Conservation (phyloP, 106 monocot genomes). For the Iris macrosiphon region DNA sequence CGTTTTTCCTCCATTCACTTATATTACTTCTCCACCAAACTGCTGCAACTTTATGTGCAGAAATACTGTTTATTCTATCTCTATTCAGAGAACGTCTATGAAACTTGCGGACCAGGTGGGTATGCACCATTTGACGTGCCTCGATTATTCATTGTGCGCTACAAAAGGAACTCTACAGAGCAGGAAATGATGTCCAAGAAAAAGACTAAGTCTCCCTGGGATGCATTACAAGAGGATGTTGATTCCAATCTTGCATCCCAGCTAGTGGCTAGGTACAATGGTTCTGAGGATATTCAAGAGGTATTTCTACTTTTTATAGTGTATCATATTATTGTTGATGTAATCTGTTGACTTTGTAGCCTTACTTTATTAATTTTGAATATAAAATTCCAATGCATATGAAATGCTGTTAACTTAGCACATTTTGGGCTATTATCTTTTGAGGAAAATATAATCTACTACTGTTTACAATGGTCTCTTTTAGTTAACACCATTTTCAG, state of each 20-base stretch:
- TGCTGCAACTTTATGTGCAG: slow-evolving; percentile 60
- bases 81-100: slow-evolving; percentile 51
- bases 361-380: too few species aligned
- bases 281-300: slow-evolving; percentile 71
- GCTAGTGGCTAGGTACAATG: slow-evolving; percentile 85
- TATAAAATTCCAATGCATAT: too few species aligned
- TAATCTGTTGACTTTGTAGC: background rate
- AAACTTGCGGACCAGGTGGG: slow-evolving; percentile 79
- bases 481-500: too few species aligned
- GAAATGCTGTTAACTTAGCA: too few species aligned
- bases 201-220: slow-evolving; percentile 51
- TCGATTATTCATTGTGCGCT: slow-evolving; percentile 69
- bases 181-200: slow-evolving; percentile 26
- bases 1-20: too few species aligned
- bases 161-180: slow-evolving; percentile 56
- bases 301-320: slow-evolving; percentile 26
- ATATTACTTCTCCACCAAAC: too few species aligned
- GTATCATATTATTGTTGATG: background rate
- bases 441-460: too few species aligned
- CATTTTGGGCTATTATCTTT: too few species aligned
- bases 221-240: slow-evolving; percentile 37
- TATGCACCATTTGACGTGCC: slow-evolving; percentile 59
- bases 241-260: slow-evolving; percentile 66
- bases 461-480: too few species aligned
- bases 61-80: slow-evolving; percentile 80